Conservation (phyloP, 1,284 basidiomycete genomes). For the Cerrena zonata region DNA sequence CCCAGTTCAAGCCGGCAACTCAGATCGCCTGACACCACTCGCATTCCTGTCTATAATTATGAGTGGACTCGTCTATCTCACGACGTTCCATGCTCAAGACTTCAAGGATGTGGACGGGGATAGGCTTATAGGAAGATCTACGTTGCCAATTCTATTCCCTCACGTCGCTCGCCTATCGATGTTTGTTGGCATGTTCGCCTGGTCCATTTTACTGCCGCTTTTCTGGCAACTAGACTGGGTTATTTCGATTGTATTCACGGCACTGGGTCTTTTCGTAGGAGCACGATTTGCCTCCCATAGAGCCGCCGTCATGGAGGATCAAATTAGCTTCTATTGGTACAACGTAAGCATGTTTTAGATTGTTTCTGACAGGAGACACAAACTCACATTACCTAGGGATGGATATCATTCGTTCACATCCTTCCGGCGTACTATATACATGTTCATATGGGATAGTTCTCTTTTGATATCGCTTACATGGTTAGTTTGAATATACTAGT, state of each 20-base stretch:
- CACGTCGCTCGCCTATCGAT: constrained; percentile 6
- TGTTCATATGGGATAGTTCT: constrained; percentile 4
- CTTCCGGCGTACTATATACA: constrained; percentile 12
- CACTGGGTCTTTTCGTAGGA: constrained; percentile 11
- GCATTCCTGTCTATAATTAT: constrained; percentile 19
- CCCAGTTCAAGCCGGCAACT: constrained; percentile 22
- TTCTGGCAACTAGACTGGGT: constrained; percentile 7
- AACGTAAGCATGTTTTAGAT: constrained; percentile 16
- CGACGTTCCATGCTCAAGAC: constrained; percentile 38
- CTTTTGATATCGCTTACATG: no score
- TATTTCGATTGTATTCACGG: constrained; percentile 4
- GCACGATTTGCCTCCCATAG: constrained; percentile 13
- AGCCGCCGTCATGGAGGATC: constrained; percentile 12
- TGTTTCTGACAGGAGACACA: not conserved
- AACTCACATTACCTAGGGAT: constrained; percentile 10
- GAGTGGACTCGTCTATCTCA: constrained; percentile 25
- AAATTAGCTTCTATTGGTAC: constrained; percentile 19
- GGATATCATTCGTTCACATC: constrained; percentile 14
- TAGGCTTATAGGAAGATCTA: constrained; percentile 27
- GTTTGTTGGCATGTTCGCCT: constrained; percentile 3
- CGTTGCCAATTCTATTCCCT: constrained; percentile 33
- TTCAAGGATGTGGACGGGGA: constrained; percentile 38
- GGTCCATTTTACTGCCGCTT: constrained; percentile 8
- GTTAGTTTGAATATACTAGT: no score
- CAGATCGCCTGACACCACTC: constrained; percentile 1